A percentile compares a stretch with the other conserved stretches of the same genome.
phyloP scores from a whole-genome alignment of 2,329 filamentous ascomycete species.

The Zymoseptoria crescenta region DNA sequence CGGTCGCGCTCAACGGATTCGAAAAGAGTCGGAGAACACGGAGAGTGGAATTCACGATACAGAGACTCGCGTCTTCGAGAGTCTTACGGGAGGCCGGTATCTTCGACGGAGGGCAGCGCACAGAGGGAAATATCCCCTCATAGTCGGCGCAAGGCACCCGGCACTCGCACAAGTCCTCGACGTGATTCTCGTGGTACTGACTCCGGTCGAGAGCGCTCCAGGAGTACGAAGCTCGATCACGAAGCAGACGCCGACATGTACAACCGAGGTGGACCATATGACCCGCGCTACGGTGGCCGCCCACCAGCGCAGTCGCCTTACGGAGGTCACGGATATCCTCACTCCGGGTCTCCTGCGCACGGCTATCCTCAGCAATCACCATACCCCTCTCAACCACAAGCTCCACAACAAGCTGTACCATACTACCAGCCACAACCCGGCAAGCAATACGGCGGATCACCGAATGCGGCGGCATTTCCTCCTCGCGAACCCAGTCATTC shows the following conservation, averaged over 20 bases:
- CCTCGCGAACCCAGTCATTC: constrained; percentile 15
- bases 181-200: constrained; percentile 2
- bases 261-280: constrained; percentile 23
- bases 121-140: constrained; percentile 9
- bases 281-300: constrained; percentile 20
- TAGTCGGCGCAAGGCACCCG: not conserved
- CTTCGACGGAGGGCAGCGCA: constrained; percentile 5
- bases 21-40: not conserved
- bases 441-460: constrained; percentile 29
- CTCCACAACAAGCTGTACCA: constrained; percentile 21
- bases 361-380: constrained; percentile 49
- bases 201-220: constrained; percentile 10
- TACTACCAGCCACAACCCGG: constrained; percentile 32
- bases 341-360: constrained; percentile 23
- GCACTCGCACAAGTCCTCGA: constrained; percentile 13
- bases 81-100: not conserved
- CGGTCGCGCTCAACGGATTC: not conserved
- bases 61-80: constrained; percentile 5
- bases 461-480: constrained; percentile 15
- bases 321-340: constrained; percentile 48
- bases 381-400: constrained; percentile 51
- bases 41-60: constrained; percentile 1
- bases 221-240: constrained; percentile 21
- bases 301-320: constrained; percentile 57
- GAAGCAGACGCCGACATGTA: constrained; percentile 24